Evolutionary conservation across 345 rosid genomes (phyloP), one percentile per base, ranked within the genome.

Genomic region (Camelina sativa): DNA sequence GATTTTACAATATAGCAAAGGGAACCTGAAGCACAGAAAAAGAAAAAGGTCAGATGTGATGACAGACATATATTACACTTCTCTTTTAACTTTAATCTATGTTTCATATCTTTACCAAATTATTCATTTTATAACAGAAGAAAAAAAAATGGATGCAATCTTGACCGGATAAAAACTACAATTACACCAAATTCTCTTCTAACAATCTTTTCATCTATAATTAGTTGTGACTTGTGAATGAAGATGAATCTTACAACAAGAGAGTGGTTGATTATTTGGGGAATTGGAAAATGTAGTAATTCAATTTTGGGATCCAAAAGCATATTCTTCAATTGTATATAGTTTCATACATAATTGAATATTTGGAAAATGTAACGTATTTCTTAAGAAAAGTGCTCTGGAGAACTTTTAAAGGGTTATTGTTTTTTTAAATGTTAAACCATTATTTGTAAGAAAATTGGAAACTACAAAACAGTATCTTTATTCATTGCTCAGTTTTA

Each of bases 341-440:
- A 54, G 12, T 43, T 61, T 46, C 9, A 52, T 68, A 51, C 8
- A 51, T 67, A 51, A 32, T 30, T 69, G 23, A 23, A 54, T 5
- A 6, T 34, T 34, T 53, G 20, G 52, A 16, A 44, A 34, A 58
- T 48, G 71, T 76, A 76, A 69, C 80, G 75, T 69, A 50, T 62
- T 16, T 46, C 7, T 65, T 34, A 76, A 76, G 75, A 62, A 76
- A 76, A 69, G 65, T 76, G 64, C 23, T 63, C 41, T 76, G 51
- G 25, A 44, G 53, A 69, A 54, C 59, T 62, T 69, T 69, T 69
- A 54, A 35, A 34, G 53, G 60, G 17, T 69, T 51, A 61, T 69
- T 69, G 69, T 30, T 62, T 76, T 51, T 34, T 3, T 22, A 35
- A 69, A 62, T 20, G 10, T 8, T 54, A 62, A 62, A 55, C 48